These are phyloP conservation scores for Cornus florida DNA, from an alignment of 148 eudicot species.

Conservation along the genomic window DNA sequence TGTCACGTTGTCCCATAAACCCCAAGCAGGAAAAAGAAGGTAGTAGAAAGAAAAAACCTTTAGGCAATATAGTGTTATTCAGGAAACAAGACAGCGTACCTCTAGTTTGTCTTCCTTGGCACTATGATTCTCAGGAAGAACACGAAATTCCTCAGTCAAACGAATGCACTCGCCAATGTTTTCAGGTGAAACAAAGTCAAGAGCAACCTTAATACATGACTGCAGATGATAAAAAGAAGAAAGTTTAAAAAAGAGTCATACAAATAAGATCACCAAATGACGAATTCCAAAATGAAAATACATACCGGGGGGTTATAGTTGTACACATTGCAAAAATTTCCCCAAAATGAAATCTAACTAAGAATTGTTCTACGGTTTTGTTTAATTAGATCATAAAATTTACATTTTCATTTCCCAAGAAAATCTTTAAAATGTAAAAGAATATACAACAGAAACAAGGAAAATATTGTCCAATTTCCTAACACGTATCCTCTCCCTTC, in stretches of 20 bases:
- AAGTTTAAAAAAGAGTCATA: too few relatives aligned
- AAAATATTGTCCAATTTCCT: too few relatives aligned
- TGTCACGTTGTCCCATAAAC: neutral
- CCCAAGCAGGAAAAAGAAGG: neutral
- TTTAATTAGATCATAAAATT: too few relatives aligned
- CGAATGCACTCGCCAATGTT: constrained; percentile 31
- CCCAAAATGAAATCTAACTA: neutral
- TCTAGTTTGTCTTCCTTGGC: constrained; percentile 35
- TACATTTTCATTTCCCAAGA: too few relatives aligned
- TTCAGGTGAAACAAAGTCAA: constrained; percentile 39
- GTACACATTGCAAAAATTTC: neutral
- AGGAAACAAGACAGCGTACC: constrained; percentile 12
- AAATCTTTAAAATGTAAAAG: too few relatives aligned
- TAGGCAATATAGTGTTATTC: neutral
- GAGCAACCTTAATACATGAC: constrained; percentile 41
- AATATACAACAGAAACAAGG: too few relatives aligned
- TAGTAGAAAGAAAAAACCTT: too few relatives aligned
- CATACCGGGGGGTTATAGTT: too few relatives aligned
- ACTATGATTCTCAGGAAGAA: constrained; percentile 25
- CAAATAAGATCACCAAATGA: neutral
- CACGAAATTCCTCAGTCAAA: constrained; percentile 33
- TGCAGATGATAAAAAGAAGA: neutral
- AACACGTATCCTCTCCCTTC: too few relatives aligned
- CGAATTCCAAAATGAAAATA: neutral
- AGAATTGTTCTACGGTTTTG: too few relatives aligned